Conservation (phyloP, 805 yeast genomes). For the Ascoidea asiatica region DNA sequence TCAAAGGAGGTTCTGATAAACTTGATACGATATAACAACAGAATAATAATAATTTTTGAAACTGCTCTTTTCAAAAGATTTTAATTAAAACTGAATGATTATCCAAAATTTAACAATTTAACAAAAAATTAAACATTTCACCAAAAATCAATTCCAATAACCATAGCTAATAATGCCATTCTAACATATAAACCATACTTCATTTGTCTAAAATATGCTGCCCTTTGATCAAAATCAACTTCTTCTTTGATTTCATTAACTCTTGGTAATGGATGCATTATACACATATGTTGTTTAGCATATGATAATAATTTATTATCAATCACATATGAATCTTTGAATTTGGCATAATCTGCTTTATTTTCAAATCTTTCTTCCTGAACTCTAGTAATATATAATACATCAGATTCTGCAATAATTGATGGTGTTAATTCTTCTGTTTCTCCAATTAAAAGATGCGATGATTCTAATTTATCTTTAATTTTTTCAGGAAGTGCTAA, state of each 20-base stretch:
- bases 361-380: slow-evolving; percentile 91
- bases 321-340: slow-evolving; percentile 83
- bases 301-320: slow-evolving; percentile 82
- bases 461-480: slow-evolving; percentile 46
- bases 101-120: not conserved
- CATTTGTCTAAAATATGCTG: slow-evolving; percentile 99
- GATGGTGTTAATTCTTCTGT: slow-evolving; percentile 70
- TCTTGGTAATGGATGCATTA: slow-evolving; percentile 98
- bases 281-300: slow-evolving; percentile 97
- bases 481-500: slow-evolving; percentile 70
- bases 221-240: slow-evolving; percentile 98
- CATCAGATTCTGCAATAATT: slow-evolving; percentile 82
- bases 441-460: slow-evolving; percentile 63
- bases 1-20: not conserved
- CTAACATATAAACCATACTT: slow-evolving; percentile 95
- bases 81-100: not conserved
- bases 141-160: slow-evolving; percentile 81
- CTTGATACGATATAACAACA: too few species aligned
- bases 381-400: slow-evolving; percentile 93
- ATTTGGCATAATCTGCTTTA: slow-evolving; percentile 64
- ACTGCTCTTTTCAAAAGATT: not conserved
- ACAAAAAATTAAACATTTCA: not conserved
- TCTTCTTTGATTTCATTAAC: slow-evolving; percentile 93
- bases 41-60: too few species aligned
- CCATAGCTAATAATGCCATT: slow-evolving; percentile 98